phyloP scores from a whole-genome alignment of 2,329 filamentous ascomycete species.

The Ophiocordyceps robertsii region DNA sequence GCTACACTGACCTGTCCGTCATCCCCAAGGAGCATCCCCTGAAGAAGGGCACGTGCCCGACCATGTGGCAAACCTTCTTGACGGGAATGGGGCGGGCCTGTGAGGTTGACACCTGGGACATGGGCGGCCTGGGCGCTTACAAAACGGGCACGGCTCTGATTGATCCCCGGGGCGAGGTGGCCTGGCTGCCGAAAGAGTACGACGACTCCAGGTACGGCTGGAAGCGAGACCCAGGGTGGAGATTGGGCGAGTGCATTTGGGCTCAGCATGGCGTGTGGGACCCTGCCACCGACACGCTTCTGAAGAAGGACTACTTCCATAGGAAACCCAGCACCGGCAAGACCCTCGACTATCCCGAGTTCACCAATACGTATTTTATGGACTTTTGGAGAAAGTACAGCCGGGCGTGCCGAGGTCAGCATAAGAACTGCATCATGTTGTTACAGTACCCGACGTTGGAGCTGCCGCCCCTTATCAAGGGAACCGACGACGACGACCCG shows the following conservation, averaged over 20 bases:
- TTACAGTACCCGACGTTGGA: constrained; percentile 89
- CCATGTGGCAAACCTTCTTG: constrained; percentile 85
- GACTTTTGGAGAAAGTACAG: constrained; percentile 67
- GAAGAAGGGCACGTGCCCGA: constrained; percentile 86
- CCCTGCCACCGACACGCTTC: constrained; percentile 57
- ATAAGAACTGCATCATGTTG: constrained; percentile 73
- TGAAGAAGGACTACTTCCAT: constrained; percentile 80
- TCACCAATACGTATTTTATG: constrained; percentile 88
- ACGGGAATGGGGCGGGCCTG: constrained; percentile 84
- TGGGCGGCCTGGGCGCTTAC: constrained; percentile 84
- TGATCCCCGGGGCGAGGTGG: constrained; percentile 73
- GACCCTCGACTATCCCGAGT: constrained; percentile 65
- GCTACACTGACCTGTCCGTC: constrained; percentile 65
- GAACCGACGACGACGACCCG: constrained; percentile 74
- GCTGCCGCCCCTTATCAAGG: constrained; percentile 78
- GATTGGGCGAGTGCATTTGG: constrained; percentile 89
- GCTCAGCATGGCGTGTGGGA: constrained; percentile 97
- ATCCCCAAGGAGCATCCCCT: constrained; percentile 81
- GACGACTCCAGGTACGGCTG: constrained; percentile 84
- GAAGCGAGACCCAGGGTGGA: constrained; percentile 80
- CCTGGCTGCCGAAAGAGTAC: constrained; percentile 73
- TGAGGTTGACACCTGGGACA: constrained; percentile 85
- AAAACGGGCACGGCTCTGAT: constrained; percentile 73
- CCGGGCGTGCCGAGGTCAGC: constrained; percentile 59
- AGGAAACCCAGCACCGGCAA: constrained; percentile 64